These are phyloP conservation scores for Phytophthora fragariaefolia DNA, from an alignment of 352 stramenopile genomes.

Conservation along the genomic window DNA sequence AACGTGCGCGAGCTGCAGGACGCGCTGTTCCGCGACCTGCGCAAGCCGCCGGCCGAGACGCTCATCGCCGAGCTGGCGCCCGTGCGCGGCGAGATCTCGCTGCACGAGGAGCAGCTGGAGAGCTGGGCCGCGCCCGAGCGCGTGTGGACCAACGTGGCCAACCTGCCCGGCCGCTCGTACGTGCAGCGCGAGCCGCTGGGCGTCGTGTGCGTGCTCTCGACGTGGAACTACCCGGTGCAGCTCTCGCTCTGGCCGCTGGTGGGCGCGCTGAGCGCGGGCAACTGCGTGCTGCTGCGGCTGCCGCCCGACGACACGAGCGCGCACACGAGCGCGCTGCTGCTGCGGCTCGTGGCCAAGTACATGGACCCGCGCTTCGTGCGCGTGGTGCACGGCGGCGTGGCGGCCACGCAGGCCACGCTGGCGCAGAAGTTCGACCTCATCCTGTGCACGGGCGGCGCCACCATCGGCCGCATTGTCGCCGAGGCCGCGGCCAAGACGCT, in stretches of 20 bases:
- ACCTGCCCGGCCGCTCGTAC: conserved; percentile 57
- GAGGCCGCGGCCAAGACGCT: conserved; percentile 92
- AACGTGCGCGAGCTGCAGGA: conserved; percentile 51
- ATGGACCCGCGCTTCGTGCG: conserved; percentile 69
- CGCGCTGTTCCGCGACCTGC: conserved; percentile 67
- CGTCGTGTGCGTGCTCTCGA: conserved; percentile 86
- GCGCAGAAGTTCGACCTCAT: conserved; percentile 83
- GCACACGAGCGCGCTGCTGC: conserved; percentile 53
- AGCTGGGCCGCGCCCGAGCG: conserved; percentile 61
- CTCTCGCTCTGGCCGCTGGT: conserved; percentile 80
- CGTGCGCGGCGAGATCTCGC: conserved; percentile 65
- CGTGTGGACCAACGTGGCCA: conserved; percentile 59
- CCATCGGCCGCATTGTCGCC: conserved; percentile 90
- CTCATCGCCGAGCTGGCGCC: conserved; percentile 61
- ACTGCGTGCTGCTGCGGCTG: conserved; percentile 92
- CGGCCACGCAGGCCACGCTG: conserved; percentile 71
- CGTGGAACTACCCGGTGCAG: conserved; percentile 92
- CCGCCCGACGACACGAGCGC: conserved; percentile 79
- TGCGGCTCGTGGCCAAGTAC: conserved; percentile 60
- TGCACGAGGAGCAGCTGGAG: conserved; percentile 67
- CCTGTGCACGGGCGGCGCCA: conserved; percentile 72
- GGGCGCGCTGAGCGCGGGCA: conserved; percentile 89
- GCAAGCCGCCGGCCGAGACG: conserved; percentile 72
- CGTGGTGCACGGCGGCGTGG: conserved; percentile 81
- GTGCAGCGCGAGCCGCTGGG: conserved; percentile 77